phyloP scores from a whole-genome alignment of 2,329 filamentous ascomycete genomes.

The Cordyceps fumosorosea region DNA sequence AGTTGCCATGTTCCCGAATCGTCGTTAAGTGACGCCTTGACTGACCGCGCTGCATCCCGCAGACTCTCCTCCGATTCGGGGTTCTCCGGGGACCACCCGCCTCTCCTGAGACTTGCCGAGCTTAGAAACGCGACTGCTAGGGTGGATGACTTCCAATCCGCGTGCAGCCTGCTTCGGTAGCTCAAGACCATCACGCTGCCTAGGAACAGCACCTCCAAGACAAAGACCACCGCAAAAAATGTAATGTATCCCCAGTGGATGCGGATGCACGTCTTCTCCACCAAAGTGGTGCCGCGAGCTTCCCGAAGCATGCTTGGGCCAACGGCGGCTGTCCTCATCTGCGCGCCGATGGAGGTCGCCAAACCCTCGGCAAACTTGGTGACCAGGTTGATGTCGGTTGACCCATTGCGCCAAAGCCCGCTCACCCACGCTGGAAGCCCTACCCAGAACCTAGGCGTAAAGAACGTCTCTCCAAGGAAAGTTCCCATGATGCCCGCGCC shows the following conservation, averaged over 20 bases:
- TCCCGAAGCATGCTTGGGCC: slow-evolving; percentile 3
- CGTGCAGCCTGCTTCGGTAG: not conserved
- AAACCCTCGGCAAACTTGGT: not conserved
- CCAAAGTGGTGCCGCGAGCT: not conserved
- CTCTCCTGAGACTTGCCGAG: not conserved
- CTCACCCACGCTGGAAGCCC: not conserved
- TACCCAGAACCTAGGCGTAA: not conserved
- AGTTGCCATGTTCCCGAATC: not conserved
- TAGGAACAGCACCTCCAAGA: not conserved
- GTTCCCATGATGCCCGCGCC: not conserved
- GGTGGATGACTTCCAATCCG: slow-evolving; percentile 6
- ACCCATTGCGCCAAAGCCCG: not conserved
- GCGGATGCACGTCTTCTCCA: not conserved
- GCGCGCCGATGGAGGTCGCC: not conserved
- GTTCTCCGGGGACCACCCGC: not conserved
- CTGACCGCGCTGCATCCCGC: not conserved
- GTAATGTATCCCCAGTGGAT: slow-evolving; percentile 2
- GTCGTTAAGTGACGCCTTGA: not conserved
- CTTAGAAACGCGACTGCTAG: slow-evolving; percentile 6
- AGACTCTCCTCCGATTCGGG: not conserved
- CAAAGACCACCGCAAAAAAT: not conserved
- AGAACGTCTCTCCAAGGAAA: not conserved
- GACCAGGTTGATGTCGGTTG: not conserved
- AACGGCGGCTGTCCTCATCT: not conserved
- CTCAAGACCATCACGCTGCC: not conserved